These are phyloP conservation scores for Acacia melanoxylon DNA, from an alignment of 306 rosid species.

Conservation along the genomic window DNA sequence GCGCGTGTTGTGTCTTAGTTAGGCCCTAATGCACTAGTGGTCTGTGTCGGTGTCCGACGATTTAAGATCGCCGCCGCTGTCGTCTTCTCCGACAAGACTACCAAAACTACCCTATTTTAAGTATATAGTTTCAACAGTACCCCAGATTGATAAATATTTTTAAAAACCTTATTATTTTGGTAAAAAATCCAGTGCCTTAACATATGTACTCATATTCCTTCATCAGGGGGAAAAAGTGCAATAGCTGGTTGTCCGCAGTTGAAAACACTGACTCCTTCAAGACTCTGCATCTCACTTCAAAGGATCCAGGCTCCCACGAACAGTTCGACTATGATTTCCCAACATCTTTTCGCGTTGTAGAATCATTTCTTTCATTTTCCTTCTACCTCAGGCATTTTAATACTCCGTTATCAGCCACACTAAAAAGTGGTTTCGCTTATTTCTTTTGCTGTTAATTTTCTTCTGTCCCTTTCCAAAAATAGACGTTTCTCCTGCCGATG, in stretches of 20 bases:
- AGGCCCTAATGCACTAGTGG: too few species aligned
- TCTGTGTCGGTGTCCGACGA: too few species aligned
- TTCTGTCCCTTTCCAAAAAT: background rate
- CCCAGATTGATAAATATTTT: too few species aligned
- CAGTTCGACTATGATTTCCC: background rate
- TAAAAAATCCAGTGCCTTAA: too few species aligned
- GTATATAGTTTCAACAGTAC: too few species aligned
- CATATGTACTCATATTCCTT: background rate
- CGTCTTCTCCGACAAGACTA: too few species aligned
- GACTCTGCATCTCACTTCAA: background rate
- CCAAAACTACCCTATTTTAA: too few species aligned
- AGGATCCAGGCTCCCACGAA: background rate
- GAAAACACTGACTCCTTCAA: background rate
- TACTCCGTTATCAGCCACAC: background rate
- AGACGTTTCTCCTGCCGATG: conserved; percentile 19
- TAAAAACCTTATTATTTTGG: too few species aligned
- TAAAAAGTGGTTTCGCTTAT: background rate
- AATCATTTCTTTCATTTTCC: background rate
- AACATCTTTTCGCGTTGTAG: background rate
- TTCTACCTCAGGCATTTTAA: background rate
- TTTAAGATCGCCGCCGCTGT: too few species aligned
- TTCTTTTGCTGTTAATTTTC: background rate
- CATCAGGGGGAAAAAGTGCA: too few species aligned
- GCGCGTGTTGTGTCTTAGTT: too few species aligned
- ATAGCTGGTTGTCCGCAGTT: background rate